Evolutionary conservation across 2,329 filamentous ascomycete species (phyloP), one percentile per base, ranked within the genome.

Genomic region (Beauveria medogensis): DNA sequence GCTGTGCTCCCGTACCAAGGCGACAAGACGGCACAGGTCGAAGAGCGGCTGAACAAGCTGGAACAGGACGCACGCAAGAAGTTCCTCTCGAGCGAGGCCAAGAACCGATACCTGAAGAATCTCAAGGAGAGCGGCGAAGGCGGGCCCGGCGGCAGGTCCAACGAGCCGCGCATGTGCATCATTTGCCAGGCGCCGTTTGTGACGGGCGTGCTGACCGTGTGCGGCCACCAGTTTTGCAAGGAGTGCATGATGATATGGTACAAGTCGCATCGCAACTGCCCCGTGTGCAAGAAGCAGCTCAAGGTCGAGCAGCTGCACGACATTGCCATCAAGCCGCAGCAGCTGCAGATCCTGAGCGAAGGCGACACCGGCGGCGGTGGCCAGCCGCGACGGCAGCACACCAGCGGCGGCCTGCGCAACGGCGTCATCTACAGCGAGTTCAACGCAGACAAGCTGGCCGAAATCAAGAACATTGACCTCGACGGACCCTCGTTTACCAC

Each of bases 191-290:
- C 82, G 12, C 70, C 79, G 0, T 96, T 97, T 67, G 86, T 88
- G 62, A 78, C 85, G n/a, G 93, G 93, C 58, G 84, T 89, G 57
- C 78, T 93, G 63, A 97, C 93, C 0, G 82, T 91, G 1, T 97
- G 94, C 70, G 93, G 93, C 0, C 94, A 99, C 70, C 85, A 91
- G 65, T 97, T 92, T 70, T 97, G 93, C 77, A 92, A 91, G 68
- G 89, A 91, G 30, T 97, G 94, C 72, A 87, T 97, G 66, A 79
- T 80, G 43, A 67, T 85, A 14, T 97, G 94, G 94, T 91, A 88
- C 77, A 80, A 78, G 61, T 79, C 83, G 37, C 86, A 92, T 66
- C 82, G 80, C 20, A 93, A 84, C 56, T 97, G 93, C 67, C 93
- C 93, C 0, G 81, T 91, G 5, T 99, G 94, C 78, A 96, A 96